These are phyloP conservation scores for Epichloe brachyelytri DNA, from an alignment of 2,329 filamentous ascomycete genomes.

Conservation along the genomic window DNA sequence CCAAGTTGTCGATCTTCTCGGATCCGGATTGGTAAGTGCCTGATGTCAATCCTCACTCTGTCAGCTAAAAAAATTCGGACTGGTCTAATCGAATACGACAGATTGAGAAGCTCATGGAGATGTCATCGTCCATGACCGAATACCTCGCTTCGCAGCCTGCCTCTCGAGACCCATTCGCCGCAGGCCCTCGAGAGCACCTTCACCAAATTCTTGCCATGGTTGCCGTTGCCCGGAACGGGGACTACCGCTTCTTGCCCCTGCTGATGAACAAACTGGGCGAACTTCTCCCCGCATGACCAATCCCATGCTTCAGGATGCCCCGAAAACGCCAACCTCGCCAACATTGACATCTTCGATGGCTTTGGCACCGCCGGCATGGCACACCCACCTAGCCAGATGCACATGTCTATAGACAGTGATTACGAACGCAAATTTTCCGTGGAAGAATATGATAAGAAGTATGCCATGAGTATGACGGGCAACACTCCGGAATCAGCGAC, in stretches of 20 bases:
- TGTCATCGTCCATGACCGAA: conserved; percentile 60
- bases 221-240: conserved; percentile 58
- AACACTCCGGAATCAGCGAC: conserved; percentile 21
- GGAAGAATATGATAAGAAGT: conserved; percentile 29
- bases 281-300: conserved; percentile 50
- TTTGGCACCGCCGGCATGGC: conserved; percentile 52
- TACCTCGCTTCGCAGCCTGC: conserved; percentile 54
- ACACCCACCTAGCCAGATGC: conserved; percentile 30
- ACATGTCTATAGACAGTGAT: conserved; percentile 33
- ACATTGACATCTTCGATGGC: conserved; percentile 52
- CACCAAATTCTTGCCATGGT: conserved; percentile 55
- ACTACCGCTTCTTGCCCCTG: conserved; percentile 65
- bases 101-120: conserved; percentile 71
- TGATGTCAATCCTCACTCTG: not conserved
- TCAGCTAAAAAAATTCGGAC: not conserved
- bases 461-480: conserved; percentile 21
- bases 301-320: conserved; percentile 46
- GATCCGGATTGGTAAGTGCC: conserved; percentile 53
- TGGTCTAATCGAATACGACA: conserved; percentile 14
- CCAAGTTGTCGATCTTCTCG: conserved; percentile 64
- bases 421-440: conserved; percentile 33
- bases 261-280: conserved; percentile 66
- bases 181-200: conserved; percentile 61
- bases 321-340: conserved; percentile 38
- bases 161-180: conserved; percentile 46